These are phyloP conservation scores for Adansonia madagascariensis DNA, from an alignment of 441 rosid genomes.

Conservation along the genomic window DNA sequence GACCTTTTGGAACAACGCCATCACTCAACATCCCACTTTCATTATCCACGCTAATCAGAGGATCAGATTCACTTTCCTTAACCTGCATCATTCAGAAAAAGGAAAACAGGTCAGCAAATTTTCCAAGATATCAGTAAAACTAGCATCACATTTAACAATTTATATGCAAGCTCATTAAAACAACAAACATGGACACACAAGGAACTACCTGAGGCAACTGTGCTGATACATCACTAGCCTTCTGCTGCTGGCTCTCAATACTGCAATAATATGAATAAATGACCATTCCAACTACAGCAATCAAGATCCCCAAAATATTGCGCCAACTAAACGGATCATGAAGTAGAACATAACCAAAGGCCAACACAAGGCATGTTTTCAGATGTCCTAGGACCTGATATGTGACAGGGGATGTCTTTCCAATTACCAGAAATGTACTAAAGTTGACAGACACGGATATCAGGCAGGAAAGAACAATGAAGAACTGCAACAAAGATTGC, in stretches of 20 bases:
- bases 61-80: constrained; percentile 84
- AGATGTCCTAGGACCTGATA: constrained; percentile 98
- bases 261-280: constrained; percentile 82
- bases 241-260: constrained; percentile 83
- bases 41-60: constrained; percentile 73
- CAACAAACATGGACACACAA: neutral
- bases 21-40: constrained; percentile 67
- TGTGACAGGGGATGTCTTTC: constrained; percentile 98
- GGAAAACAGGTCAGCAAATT: neutral
- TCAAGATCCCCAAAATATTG: constrained; percentile 85
- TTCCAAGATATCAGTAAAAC: constrained; percentile 18
- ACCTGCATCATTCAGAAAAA: constrained; percentile 44
- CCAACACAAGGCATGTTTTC: constrained; percentile 95
- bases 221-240: constrained; percentile 63
- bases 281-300: constrained; percentile 89
- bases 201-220: constrained; percentile 73
- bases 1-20: constrained; percentile 52
- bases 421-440: constrained; percentile 95
- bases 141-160: neutral
- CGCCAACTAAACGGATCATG: constrained; percentile 96
- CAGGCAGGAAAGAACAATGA: constrained; percentile 93
- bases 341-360: constrained; percentile 88
- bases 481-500: constrained; percentile 71
- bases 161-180: neutral
- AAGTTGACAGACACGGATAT: constrained; percentile 98